These are phyloP conservation scores for Colletotrichum viniferum DNA, from an alignment of 2,329 filamentous ascomycete genomes.

Conservation along the genomic window DNA sequence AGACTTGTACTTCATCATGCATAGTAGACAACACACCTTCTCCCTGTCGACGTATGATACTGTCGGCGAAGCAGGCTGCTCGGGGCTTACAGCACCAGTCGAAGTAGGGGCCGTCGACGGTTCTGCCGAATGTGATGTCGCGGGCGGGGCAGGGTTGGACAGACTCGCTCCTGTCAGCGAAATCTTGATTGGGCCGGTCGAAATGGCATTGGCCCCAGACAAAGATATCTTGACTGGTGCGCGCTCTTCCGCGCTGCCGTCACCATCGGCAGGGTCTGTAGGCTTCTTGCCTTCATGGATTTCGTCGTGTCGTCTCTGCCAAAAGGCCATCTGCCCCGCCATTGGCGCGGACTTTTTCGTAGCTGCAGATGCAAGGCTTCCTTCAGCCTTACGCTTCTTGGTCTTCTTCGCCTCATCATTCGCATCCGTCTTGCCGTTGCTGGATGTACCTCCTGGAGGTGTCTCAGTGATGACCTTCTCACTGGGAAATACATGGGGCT, in stretches of 20 bases:
- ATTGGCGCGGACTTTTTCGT: conserved; percentile 44
- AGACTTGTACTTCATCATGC: conserved; percentile 52
- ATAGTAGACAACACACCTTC: conserved; percentile 49
- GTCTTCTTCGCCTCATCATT: conserved; percentile 38
- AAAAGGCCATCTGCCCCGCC: conserved; percentile 48
- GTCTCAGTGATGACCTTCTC: conserved; percentile 64
- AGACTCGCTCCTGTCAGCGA: conserved; percentile 28
- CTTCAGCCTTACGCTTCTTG: conserved; percentile 62
- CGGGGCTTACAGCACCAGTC: not conserved
- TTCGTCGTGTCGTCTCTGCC: conserved; percentile 49
- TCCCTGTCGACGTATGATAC: conserved; percentile 64
- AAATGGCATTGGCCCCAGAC: conserved; percentile 1
- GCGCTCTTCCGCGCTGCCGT: conserved; percentile 2
- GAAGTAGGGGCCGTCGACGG: conserved; percentile 13
- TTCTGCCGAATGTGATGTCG: not conserved
- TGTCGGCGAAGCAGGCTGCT: conserved; percentile 9
- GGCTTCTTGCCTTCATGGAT: conserved; percentile 31
- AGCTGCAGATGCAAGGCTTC: conserved; percentile 27
- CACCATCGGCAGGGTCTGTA: not conserved
- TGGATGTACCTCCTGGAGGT: conserved; percentile 43
- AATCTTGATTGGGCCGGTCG: conserved; percentile 31
- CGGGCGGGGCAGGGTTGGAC: not conserved
- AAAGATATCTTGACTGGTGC: conserved; percentile 24
- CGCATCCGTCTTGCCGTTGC: conserved; percentile 38
- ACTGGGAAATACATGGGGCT: conserved; percentile 73